These are phyloP conservation scores for Phytopythium cucurbitacearum DNA, from an alignment of 352 stramenopile genomes.

Conservation along the genomic window DNA sequence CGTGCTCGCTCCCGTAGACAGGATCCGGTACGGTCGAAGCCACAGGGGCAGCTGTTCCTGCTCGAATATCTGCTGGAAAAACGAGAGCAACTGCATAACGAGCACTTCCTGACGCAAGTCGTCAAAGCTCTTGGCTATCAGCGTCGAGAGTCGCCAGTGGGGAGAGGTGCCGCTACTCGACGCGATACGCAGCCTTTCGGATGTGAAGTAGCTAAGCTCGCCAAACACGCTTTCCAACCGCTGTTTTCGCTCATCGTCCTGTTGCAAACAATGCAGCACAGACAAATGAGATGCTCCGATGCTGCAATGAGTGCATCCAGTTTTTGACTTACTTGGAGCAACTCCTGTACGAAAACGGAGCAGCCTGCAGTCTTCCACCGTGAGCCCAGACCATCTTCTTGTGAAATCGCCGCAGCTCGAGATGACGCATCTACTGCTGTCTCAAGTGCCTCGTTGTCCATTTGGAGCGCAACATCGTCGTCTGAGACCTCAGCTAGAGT, in stretches of 20 bases:
- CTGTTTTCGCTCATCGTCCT: slow-evolving; percentile 39
- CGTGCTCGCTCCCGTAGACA: slow-evolving; percentile 92
- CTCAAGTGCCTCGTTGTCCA: neutral
- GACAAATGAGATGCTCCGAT: too few species aligned
- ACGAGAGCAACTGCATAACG: slow-evolving; percentile 96
- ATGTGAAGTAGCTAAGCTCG: slow-evolving; percentile 50
- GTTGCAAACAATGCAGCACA: neutral
- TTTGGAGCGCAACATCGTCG: slow-evolving; percentile 8
- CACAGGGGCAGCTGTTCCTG: slow-evolving; percentile 89
- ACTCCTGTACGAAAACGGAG: slow-evolving; percentile 19
- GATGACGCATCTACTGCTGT: neutral
- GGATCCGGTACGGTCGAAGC: slow-evolving; percentile 94
- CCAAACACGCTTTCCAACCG: slow-evolving; percentile 66
- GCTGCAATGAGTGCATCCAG: neutral
- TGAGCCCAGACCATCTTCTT: neutral
- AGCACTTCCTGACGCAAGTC: slow-evolving; percentile 97
- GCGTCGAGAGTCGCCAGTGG: slow-evolving; percentile 49
- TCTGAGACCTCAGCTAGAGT: neutral
- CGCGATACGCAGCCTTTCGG: slow-evolving; percentile 31
- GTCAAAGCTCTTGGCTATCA: slow-evolving; percentile 98
- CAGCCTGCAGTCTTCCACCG: neutral
- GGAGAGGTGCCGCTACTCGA: slow-evolving; percentile 8
- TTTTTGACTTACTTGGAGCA: slow-evolving; percentile 17
- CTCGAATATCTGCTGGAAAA: slow-evolving; percentile 93
- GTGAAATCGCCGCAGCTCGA: slow-evolving; percentile 3